Percentiles rank a stretch among this genome's conserved stretches.
Conservation (phyloP, 2,329 filamentous ascomycete genomes). For the Lojkania enalia region DNA sequence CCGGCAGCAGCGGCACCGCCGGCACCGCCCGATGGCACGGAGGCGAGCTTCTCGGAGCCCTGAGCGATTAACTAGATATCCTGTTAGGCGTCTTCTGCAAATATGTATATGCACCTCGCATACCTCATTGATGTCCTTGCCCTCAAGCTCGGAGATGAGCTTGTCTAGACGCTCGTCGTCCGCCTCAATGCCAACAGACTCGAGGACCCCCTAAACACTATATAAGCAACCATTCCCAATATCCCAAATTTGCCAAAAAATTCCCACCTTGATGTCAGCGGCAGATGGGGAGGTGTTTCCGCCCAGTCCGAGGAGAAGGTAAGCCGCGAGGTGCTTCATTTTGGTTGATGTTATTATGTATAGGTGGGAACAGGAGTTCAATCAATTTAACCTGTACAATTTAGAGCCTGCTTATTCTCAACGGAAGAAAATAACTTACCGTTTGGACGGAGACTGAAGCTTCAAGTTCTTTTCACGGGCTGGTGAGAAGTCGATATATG, state of each 20-base stretch:
- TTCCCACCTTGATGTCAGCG: conserved; percentile 66
- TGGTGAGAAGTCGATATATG: conserved; percentile 18
- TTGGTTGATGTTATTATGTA: conserved; percentile 53
- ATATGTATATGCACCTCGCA: no score
- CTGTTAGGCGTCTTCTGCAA: conserved; percentile 31
- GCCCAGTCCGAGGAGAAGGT: conserved; percentile 93
- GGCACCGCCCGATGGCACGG: conserved; percentile 89
- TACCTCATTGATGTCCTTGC: conserved; percentile 92
- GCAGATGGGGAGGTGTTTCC: conserved; percentile 90
- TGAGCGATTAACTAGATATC: conserved; percentile 77
- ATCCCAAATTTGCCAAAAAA: neutral
- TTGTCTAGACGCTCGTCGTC: conserved; percentile 80
- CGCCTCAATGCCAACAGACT: conserved; percentile 92
- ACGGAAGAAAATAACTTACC: conserved; percentile 68
- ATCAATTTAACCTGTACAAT: conserved; percentile 71
- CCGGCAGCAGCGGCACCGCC: conserved; percentile 65
- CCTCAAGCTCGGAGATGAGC: conserved; percentile 87
- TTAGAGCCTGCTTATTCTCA: conserved; percentile 24
- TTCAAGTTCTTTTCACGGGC: conserved; percentile 72
- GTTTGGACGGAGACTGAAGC: conserved; percentile 99
- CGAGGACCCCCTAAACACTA: conserved; percentile 74
- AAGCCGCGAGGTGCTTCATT: conserved; percentile 99
- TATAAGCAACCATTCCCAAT: conserved; percentile 11
- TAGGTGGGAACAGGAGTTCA: conserved; percentile 79
- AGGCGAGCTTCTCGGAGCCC: conserved; percentile 92